Percentiles rank a stretch among this genome's conserved stretches.
These are phyloP conservation scores for Cadophora sp. DNA, from an alignment of 2,329 filamentous ascomycete species.

Conservation along the genomic window DNA sequence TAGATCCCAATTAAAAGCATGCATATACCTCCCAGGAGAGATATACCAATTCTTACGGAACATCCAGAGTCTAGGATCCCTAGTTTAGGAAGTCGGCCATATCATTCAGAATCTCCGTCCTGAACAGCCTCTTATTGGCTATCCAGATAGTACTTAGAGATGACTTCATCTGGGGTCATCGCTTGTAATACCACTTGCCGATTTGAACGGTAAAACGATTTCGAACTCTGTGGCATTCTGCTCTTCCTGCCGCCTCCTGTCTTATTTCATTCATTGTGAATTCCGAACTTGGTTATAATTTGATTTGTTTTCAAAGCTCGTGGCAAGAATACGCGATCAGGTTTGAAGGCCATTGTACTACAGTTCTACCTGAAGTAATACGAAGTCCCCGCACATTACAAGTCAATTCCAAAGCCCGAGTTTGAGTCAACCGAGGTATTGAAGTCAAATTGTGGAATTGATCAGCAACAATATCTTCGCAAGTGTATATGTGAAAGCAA, in stretches of 20 bases:
- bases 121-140: neutral
- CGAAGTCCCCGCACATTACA: conserved; percentile 1
- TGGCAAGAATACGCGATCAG: neutral
- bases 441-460: neutral
- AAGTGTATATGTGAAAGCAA: neutral
- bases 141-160: neutral
- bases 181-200: neutral
- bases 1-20: neutral
- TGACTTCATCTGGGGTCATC: neutral
- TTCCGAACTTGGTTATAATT: neutral
- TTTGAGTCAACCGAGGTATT: neutral
- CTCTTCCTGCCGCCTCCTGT: neutral
- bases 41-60: neutral
- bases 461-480: neutral
- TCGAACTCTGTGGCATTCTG: neutral
- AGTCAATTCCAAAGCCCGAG: neutral
- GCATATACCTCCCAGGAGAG: neutral
- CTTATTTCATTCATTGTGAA: neutral
- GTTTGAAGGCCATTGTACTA: neutral
- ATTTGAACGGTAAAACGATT: neutral
- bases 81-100: neutral
- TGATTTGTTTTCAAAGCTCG: neutral
- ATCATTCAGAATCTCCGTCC: neutral
- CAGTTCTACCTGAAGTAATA: neutral
- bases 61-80: neutral